These are phyloP conservation scores for Mycena rebaudengoi DNA, from an alignment of 768 basidiomycete genomes.

Conservation along the genomic window DNA sequence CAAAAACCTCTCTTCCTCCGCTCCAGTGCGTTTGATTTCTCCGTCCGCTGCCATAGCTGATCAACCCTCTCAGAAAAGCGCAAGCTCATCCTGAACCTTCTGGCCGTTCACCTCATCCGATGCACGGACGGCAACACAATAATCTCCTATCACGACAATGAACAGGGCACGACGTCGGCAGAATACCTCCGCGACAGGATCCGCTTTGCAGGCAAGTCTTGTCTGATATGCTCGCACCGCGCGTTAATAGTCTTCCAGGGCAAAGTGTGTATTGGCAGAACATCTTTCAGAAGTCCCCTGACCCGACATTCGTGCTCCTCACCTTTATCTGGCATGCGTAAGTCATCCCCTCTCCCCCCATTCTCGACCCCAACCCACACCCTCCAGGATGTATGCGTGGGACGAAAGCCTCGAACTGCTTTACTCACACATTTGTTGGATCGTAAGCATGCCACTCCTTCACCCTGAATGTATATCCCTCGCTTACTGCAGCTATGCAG, in stretches of 20 bases:
- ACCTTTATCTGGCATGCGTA: conserved; percentile 64
- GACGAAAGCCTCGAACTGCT: conserved; percentile 65
- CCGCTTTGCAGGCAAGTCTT: conserved; percentile 53
- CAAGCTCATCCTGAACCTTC: conserved; percentile 53
- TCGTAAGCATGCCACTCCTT: conserved; percentile 50
- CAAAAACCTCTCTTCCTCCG: conserved; percentile 20
- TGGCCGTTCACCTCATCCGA: conserved; percentile 59
- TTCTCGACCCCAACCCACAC: too few species aligned
- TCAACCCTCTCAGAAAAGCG: conserved; percentile 30
- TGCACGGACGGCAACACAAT: conserved; percentile 54
- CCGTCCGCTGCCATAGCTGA: background rate
- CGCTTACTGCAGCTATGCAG: conserved; percentile 35
- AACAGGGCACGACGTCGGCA: conserved; percentile 51
- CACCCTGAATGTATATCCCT: background rate
- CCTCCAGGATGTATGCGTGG: conserved; percentile 63
- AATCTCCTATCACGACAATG: conserved; percentile 55
- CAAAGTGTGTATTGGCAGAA: conserved; percentile 58
- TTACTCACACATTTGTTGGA: conserved; percentile 56
- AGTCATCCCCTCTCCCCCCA: background rate
- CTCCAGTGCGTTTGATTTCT: conserved; percentile 1
- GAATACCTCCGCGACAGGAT: conserved; percentile 55
- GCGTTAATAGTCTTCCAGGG: conserved; percentile 28
- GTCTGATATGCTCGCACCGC: too few species aligned
- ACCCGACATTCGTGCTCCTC: conserved; percentile 65
- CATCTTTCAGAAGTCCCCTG: conserved; percentile 49